Base-by-base conservation (phyloP, 306 rosid species). In the Cicer chorassanicum region DNA sequence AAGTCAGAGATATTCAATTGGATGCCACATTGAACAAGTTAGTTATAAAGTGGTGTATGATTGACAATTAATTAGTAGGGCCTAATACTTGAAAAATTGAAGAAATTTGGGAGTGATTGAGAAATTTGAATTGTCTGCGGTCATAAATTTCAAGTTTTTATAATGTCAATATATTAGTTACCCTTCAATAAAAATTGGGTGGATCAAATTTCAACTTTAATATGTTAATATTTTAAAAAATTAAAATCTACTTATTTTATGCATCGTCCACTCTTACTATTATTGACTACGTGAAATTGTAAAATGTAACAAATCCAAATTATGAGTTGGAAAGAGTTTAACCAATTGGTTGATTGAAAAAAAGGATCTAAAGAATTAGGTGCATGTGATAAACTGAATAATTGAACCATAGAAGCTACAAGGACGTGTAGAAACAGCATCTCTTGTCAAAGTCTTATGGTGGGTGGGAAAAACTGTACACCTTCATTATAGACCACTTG, bases 321-420 rank as follows among this genome's bases (percentile, higher is more conserved):
- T 19, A 1, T 19, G 21, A 1, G 50, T 76, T 76, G 83, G 66
- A 72, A 83, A 80, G 68, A 67, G 81, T 75, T 78, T 65, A 60
- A 77, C 73, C 46, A 82, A 87, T 81, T 43, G 41, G 64, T 44
- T 65, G 68, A 70, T 69, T 42, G 40, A 75, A 78, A 57, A 29
- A 48, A 68, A 12, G 55, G 46, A 45, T 15, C 2, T 55, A 54
- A 44, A 67, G 70, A 54, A 60, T 60, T 60, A 54, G 81, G 66
- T 77, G 88, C 90, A 89, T 90, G 93, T 89, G 97, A 83, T 71
- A 11, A 68, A 12, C 81, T 88, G 75, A 89, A 93, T 87, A 83
- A 93, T 90, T 89, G 91, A 82, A 56, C 54, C 16, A 73, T 55
- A 12, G 73, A 45, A 85, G 76, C 72, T 54, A 46, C 39, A 72